A percentile compares a stretch with the other conserved stretches of the same genome.
Evolutionary conservation across 2,329 filamentous ascomycete genomes (phyloP).

Genomic region (Lasiodiplodia gonubiensis): DNA sequence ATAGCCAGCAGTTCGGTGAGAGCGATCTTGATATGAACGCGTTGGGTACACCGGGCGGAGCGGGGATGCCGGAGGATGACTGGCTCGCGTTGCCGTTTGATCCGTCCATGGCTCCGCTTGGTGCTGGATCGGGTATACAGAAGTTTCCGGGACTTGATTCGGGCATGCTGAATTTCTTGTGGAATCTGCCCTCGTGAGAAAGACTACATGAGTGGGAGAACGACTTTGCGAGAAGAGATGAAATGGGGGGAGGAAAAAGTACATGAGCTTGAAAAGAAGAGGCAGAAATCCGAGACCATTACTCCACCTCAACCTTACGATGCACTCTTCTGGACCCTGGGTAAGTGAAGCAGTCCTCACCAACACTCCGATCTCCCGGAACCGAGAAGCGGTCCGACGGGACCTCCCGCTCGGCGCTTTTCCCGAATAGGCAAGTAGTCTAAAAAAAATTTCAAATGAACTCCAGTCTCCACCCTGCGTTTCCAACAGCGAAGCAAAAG

Average conservation of each 20-base stretch:
- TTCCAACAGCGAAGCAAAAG: no score
- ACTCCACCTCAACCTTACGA: no score
- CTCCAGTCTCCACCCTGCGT: no score
- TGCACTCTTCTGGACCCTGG: background rate
- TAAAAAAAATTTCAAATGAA: background rate
- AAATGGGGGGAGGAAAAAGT: background rate
- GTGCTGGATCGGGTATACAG: constrained; percentile 39
- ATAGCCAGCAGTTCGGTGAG: background rate
- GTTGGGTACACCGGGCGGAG: background rate
- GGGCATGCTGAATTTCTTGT: constrained; percentile 47
- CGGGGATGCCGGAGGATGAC: constrained; percentile 37
- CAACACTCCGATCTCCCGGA: background rate
- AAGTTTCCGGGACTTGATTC: constrained; percentile 47
- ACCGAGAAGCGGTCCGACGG: background rate
- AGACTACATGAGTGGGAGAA: no score
- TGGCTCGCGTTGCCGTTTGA: constrained; percentile 48
- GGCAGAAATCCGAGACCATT: background rate
- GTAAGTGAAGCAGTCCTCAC: background rate
- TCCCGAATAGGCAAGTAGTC: background rate
- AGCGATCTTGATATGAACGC: background rate
- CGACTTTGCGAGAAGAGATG: no score
- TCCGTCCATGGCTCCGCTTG: constrained; percentile 48
- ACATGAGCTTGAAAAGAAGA: background rate
- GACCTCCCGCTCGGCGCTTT: background rate
- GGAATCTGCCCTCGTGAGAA: constrained; percentile 40